These are phyloP conservation scores for Linum trigynum DNA, from an alignment of 345 rosid genomes.

Conservation along the genomic window DNA sequence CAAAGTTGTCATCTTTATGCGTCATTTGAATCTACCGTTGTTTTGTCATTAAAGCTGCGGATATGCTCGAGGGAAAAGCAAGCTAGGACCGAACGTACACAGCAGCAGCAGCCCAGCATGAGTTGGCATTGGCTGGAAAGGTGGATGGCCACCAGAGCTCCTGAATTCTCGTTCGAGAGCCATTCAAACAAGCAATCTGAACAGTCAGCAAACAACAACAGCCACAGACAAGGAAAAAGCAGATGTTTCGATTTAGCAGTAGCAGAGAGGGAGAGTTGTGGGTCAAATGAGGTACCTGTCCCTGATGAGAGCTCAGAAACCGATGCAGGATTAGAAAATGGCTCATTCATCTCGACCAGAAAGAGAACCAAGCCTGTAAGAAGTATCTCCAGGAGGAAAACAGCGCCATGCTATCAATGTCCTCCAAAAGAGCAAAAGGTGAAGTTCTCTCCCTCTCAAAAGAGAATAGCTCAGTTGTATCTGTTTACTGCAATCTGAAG, in stretches of 20 bases:
- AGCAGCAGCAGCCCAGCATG: constrained; percentile 32
- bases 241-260: constrained; percentile 32
- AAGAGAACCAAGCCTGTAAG: constrained; percentile 27
- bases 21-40: no score
- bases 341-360: constrained; percentile 9
- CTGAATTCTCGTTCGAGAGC: constrained; percentile 35
- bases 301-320: constrained; percentile 33
- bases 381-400: constrained; percentile 37
- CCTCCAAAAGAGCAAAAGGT: constrained; percentile 40
- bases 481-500: background rate
- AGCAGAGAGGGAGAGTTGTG: constrained; percentile 78
- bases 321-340: constrained; percentile 18
- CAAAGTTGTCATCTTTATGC: no score
- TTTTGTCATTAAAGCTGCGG: constrained; percentile 31
- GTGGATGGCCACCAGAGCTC: constrained; percentile 80
- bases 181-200: constrained; percentile 19
- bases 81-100: constrained; percentile 24
- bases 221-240: constrained; percentile 19
- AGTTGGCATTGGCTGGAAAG: constrained; percentile 86
- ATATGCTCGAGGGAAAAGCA: constrained; percentile 63
- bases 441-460: background rate
- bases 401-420: constrained; percentile 36
- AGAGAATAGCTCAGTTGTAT: background rate
- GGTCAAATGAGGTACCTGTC: constrained; percentile 64
- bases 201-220: constrained; percentile 15